Conservation (phyloP, 257 asterid genomes). For the Solanum pinnatisectum region DNA sequence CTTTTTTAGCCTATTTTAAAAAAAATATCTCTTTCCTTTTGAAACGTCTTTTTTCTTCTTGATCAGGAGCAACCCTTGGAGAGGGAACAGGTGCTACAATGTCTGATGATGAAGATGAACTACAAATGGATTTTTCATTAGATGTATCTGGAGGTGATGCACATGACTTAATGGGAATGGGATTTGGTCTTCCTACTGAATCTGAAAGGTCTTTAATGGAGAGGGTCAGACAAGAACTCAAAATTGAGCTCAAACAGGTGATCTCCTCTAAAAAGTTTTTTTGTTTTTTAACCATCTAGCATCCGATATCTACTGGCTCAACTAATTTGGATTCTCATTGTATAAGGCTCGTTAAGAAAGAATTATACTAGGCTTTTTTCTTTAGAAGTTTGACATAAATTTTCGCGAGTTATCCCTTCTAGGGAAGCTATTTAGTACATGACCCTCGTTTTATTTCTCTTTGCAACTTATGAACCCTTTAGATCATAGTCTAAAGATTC, state of each 20-base stretch:
- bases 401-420: too few species aligned
- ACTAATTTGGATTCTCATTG: neutral
- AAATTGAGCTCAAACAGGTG: conserved; percentile 92
- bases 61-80: conserved; percentile 54
- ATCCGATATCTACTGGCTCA: neutral
- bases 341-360: neutral
- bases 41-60: neutral
- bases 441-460: neutral
- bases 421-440: neutral
- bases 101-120: conserved; percentile 93
- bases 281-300: neutral
- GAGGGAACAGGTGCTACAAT: conserved; percentile 90
- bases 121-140: conserved; percentile 61
- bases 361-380: neutral
- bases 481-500: neutral
- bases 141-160: conserved; percentile 66
- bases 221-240: conserved; percentile 89
- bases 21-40: neutral
- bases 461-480: neutral
- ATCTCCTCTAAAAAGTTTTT: neutral
- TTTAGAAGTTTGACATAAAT: neutral
- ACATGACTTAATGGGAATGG: conserved; percentile 85
- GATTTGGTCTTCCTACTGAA: conserved; percentile 93
- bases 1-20: neutral
- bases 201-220: conserved; percentile 94